Conservation (phyloP, 331 rosid species). For the Acacia pycnantha region DNA sequence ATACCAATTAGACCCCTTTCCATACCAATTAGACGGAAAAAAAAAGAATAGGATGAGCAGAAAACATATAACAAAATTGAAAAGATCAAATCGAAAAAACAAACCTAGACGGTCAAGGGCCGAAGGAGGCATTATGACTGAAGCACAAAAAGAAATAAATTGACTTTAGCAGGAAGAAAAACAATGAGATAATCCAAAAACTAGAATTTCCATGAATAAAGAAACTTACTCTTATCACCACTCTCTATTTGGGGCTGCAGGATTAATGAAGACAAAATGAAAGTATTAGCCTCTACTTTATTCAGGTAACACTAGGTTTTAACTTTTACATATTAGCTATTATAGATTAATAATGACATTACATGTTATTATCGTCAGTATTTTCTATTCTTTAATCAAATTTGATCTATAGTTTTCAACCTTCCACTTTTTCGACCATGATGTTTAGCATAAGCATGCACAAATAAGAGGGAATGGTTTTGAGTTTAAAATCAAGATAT, state of each 20-base stretch:
- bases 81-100: slow-evolving; percentile 35
- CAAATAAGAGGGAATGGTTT: neutral
- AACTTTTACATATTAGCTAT: neutral
- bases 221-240: slow-evolving; percentile 92
- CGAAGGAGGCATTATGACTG: slow-evolving; percentile 99
- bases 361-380: slow-evolving; percentile 2
- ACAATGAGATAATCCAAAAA: slow-evolving; percentile 26
- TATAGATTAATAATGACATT: slow-evolving; percentile 5
- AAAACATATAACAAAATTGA: neutral
- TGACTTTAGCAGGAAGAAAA: slow-evolving; percentile 21
- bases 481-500: neutral
- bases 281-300: slow-evolving; percentile 18
- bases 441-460: neutral
- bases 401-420: slow-evolving; percentile 19
- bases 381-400: neutral
- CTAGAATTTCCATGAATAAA: slow-evolving; percentile 10
- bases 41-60: neutral
- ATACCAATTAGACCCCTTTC: neutral
- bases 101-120: slow-evolving; percentile 99
- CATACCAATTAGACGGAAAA: neutral
- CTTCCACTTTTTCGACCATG: neutral
- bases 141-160: slow-evolving; percentile 25
- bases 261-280: slow-evolving; percentile 10
- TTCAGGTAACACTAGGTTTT: slow-evolving; percentile 1
- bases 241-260: slow-evolving; percentile 94